Conservation (phyloP, 306 rosid genomes). For the Medicago lupulina region DNA sequence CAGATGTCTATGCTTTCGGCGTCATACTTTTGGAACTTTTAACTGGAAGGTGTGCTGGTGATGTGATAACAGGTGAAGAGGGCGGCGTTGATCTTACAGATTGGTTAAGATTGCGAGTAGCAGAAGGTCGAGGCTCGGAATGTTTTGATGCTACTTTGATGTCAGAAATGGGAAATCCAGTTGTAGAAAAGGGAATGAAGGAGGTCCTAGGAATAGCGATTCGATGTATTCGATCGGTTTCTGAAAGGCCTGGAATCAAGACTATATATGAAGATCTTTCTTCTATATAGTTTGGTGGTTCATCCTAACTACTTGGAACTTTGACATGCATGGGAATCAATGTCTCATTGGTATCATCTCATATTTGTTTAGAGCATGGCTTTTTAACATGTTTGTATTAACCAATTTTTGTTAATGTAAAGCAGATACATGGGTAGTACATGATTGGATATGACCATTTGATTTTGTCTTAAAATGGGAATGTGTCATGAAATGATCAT, state of each 20-base stretch:
- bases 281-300: constrained; percentile 65
- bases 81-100: constrained; percentile 91
- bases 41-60: constrained; percentile 97
- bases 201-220: constrained; percentile 86
- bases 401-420: constrained; percentile 54
- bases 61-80: constrained; percentile 83
- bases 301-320: constrained; percentile 48
- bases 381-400: constrained; percentile 52
- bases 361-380: constrained; percentile 52
- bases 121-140: constrained; percentile 88
- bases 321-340: constrained; percentile 57
- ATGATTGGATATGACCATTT: constrained; percentile 40
- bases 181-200: constrained; percentile 88
- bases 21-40: constrained; percentile 86
- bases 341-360: constrained; percentile 73
- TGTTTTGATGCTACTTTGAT: constrained; percentile 78
- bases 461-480: constrained; percentile 41
- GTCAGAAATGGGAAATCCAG: constrained; percentile 66
- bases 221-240: constrained; percentile 76
- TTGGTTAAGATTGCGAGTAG: constrained; percentile 77
- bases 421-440: constrained; percentile 45
- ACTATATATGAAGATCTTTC: constrained; percentile 96
- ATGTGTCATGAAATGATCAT: constrained; percentile 39
- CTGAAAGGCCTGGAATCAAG: constrained; percentile 94
- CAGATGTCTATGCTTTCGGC: constrained; percentile 96